Evolutionary conservation across 768 basidiomycete genomes (phyloP).

Genomic region (Tricholoma terreum): DNA sequence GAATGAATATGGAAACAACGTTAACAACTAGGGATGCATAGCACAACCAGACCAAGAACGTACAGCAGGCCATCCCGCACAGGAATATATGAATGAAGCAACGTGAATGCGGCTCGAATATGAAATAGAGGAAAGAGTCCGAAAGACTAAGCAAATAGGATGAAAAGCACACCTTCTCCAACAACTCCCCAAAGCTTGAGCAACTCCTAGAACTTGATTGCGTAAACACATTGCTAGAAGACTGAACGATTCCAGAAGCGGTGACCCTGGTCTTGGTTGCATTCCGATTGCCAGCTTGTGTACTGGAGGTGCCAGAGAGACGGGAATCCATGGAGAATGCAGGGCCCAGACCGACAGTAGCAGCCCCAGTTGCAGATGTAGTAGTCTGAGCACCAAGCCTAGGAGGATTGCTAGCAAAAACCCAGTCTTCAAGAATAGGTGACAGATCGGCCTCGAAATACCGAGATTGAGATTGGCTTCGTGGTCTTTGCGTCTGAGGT

Average conservation of each 20-base stretch:
- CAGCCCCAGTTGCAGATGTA: neutral
- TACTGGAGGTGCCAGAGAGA: neutral
- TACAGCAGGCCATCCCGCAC: neutral
- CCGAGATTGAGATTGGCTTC: constrained; percentile 12
- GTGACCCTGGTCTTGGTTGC: neutral
- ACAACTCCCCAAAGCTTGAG: constrained; percentile 28
- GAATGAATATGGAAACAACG: too few species aligned
- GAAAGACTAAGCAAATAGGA: neutral
- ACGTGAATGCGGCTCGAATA: neutral
- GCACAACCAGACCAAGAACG: neutral
- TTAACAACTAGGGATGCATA: too few species aligned
- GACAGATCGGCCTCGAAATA: constrained; percentile 33
- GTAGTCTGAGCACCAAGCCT: constrained; percentile 1
- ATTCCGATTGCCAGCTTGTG: neutral
- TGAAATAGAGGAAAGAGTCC: neutral
- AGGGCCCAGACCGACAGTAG: neutral
- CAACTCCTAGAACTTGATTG: constrained; percentile 5
- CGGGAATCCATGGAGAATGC: neutral
- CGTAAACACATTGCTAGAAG: neutral
- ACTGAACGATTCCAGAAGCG: neutral
- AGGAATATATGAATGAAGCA: neutral
- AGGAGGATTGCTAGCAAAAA: constrained; percentile 13
- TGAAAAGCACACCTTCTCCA: constrained; percentile 13
- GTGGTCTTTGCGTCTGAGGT: constrained; percentile 3
- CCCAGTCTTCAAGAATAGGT: constrained; percentile 36